Percentiles rank a stretch among this genome's conserved stretches.
Conservation (phyloP, 169 alveolate genomes). For the Plasmodium cynomolgi region DNA sequence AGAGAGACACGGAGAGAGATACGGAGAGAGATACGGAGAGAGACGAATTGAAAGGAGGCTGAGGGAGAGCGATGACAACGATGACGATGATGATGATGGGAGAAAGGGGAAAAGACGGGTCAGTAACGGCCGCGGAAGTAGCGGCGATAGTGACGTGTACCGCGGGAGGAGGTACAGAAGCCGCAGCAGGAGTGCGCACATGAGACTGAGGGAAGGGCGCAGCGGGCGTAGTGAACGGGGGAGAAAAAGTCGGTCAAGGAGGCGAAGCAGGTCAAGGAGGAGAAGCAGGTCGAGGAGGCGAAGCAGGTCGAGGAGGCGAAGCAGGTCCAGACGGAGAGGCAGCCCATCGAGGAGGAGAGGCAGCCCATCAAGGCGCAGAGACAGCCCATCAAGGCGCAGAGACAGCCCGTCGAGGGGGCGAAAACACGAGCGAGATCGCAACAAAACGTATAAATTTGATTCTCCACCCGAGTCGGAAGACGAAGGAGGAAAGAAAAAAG, state of each 20-base stretch:
- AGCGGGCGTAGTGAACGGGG: neutral
- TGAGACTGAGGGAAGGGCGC: neutral
- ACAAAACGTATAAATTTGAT: slow-evolving; percentile 52
- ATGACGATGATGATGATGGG: neutral
- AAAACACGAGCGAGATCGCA: neutral
- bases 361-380: neutral
- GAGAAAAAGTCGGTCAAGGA: neutral
- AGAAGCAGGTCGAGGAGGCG: neutral
- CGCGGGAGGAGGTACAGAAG: neutral
- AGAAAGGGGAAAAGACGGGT: neutral
- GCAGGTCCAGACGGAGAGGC: neutral
- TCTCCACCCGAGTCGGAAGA: slow-evolving; percentile 49
- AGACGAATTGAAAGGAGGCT: slow-evolving; percentile 2
- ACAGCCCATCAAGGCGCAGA: neutral
- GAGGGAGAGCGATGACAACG: neutral
- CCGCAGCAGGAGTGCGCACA: neutral
- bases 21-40: neutral
- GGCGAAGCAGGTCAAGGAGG: slow-evolving; percentile 6
- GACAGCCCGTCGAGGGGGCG: neutral
- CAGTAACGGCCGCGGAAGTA: neutral
- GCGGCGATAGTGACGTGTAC: neutral
- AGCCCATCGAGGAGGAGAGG: neutral
- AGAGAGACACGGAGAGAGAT: neutral
- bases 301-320: neutral
- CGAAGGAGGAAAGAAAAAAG: neutral